Evolutionary conservation across 805 yeast species (phyloP), one percentile per base, ranked within the genome.

Genomic region (Ogataea populi-albae): DNA sequence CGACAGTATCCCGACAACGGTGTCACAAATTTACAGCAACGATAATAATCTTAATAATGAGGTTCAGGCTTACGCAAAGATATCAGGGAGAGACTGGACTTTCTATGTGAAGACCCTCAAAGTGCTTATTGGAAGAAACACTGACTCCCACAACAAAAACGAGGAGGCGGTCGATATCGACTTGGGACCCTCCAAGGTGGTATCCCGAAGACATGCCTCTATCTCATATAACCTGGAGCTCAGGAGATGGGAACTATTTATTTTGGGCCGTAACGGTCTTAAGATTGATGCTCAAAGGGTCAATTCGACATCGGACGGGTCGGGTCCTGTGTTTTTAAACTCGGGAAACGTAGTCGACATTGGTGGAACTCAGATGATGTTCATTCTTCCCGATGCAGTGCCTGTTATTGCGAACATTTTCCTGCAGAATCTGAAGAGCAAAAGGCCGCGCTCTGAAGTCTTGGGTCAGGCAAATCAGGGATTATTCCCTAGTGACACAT

Each of bases 311-410:
- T 54, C 59, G 19, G 61, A 60, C 18, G 68, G 66, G 7, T 50
- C 56, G 9, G 49, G 46, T 0, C 69, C 73, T 3, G 71, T 81
- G 10, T 72, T 79, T 9, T 70, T 93, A 37, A 72, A 74, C 34
- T 81, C 94, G 2, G 98, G 98, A n/a, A 85, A 91, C 26, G 78
- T 93, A 12, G 63, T 93, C 38, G 99, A 93, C 52, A 80, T 93
- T 30, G 98, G 98, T 12, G 97, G 97, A 5, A 88, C 96, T 8
- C 98, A 93, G 62, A 93, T 93, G 98, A 91, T 93, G 95, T 93
- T 93, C 57, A 93, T 93, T 24, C 68, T 93, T 47, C 99, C 99
- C 2, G 97, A 89, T 57, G 79, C 86, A 4, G 77, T 78, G 9
- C 96, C 96, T 3, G 65, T 62, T 22, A 70, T 89, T 6, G 74